Evolutionary conservation across 345 rosid genomes (phyloP).

Genomic region (Eucalyptus cloeziana): DNA sequence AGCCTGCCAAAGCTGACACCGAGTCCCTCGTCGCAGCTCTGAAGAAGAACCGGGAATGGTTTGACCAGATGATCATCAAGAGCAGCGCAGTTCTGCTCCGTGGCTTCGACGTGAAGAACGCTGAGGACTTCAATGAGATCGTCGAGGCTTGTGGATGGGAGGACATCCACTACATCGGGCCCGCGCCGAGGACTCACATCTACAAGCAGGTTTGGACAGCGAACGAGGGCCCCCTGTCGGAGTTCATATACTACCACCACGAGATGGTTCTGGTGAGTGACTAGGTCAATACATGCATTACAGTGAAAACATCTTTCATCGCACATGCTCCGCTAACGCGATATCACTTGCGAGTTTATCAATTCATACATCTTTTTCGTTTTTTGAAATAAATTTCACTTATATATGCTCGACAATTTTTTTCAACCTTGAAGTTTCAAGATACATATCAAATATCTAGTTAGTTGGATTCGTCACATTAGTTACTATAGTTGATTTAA

Average conservation of each 20-base stretch:
- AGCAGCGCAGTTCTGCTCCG: constrained; percentile 51
- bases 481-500: not conserved
- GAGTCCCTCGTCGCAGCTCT: constrained; percentile 20
- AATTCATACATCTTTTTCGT: not conserved
- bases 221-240: constrained; percentile 64
- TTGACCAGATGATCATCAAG: constrained; percentile 44
- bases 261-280: constrained; percentile 55
- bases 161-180: constrained; percentile 43
- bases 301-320: not conserved
- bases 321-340: not conserved
- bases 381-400: not conserved
- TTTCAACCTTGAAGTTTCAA: not conserved
- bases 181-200: constrained; percentile 46
- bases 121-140: constrained; percentile 44
- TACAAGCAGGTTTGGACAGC: constrained; percentile 60
- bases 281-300: not conserved
- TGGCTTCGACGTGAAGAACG: constrained; percentile 34
- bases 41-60: constrained; percentile 39
- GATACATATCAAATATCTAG: not conserved
- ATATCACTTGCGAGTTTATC: not conserved
- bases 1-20: constrained; percentile 1
- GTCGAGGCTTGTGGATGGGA: constrained; percentile 51
- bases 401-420: not conserved
- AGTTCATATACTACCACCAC: constrained; percentile 60
- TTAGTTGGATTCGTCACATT: not conserved